These are phyloP conservation scores for Forsythia viridissima DNA, from an alignment of 257 asterid species.

Conservation along the genomic window DNA sequence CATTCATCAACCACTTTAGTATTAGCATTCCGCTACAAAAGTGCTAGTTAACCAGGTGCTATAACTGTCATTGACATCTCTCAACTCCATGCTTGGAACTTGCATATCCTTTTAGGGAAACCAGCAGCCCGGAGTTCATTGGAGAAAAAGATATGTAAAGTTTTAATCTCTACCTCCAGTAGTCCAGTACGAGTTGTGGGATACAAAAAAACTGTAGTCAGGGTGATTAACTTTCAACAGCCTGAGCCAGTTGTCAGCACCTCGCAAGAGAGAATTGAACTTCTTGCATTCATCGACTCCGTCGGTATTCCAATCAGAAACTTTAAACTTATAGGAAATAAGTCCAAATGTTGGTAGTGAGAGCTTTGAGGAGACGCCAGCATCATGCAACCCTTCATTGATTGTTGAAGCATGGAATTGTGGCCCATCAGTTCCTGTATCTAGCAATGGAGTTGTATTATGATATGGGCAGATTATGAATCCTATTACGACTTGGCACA, in stretches of 20 bases:
- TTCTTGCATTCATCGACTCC: constrained; percentile 58
- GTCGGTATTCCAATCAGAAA: constrained; percentile 49
- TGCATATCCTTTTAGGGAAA: not conserved
- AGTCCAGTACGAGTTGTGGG: constrained; percentile 54
- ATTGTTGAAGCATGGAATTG: constrained; percentile 33
- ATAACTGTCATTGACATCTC: not conserved
- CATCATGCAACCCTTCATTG: constrained; percentile 34
- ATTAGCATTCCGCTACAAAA: constrained; percentile 16
- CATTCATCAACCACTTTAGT: constrained; percentile 12
- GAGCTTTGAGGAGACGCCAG: constrained; percentile 41
- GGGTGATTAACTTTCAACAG: constrained; percentile 69
- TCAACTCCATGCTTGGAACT: not conserved
- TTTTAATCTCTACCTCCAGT: constrained; percentile 40
- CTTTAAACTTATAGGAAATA: constrained; percentile 73
- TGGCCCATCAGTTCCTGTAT: constrained; percentile 19
- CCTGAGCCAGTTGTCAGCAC: constrained; percentile 83
- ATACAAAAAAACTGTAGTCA: constrained; percentile 62
- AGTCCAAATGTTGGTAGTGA: constrained; percentile 75
- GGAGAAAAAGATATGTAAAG: too few species aligned
- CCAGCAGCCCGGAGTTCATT: too few species aligned
- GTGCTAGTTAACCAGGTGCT: constrained; percentile 13
- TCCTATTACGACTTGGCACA: not conserved
- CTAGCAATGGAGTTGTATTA: not conserved
- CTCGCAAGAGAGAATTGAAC: constrained; percentile 53
- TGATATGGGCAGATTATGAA: not conserved